These are phyloP conservation scores for Sesbania bispinosa DNA, from an alignment of 306 rosid species.

Conservation along the genomic window DNA sequence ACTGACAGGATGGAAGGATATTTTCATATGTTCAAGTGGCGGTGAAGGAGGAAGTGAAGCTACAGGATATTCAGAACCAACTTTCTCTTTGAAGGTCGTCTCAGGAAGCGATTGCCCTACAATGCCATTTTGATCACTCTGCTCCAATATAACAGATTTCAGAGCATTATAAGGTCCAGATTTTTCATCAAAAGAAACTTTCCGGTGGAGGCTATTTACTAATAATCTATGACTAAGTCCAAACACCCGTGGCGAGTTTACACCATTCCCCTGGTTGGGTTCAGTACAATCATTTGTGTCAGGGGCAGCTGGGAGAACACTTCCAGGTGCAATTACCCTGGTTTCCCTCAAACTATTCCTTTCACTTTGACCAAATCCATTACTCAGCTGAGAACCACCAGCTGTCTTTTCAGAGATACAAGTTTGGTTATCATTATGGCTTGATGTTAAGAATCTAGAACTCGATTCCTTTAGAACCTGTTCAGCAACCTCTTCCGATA, in stretches of 20 bases:
- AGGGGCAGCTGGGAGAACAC: conserved; percentile 30
- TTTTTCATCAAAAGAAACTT: conserved; percentile 50
- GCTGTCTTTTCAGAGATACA: conserved; percentile 24
- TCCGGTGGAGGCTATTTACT: conserved; percentile 61
- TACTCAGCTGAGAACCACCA: conserved; percentile 22
- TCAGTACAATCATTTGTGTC: conserved; percentile 40
- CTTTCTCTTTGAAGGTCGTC: conserved; percentile 41
- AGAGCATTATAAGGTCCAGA: conserved; percentile 39
- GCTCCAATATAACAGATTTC: conserved; percentile 47
- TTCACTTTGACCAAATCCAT: conserved; percentile 33
- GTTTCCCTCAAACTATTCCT: conserved; percentile 24
- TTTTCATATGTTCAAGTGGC: conserved; percentile 90
- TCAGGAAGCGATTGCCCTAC: conserved; percentile 34
- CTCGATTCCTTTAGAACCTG: conserved; percentile 34
- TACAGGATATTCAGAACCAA: conserved; percentile 40
- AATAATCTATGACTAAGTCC: conserved; percentile 76
- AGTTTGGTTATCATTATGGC: conserved; percentile 35
- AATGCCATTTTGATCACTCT: conserved; percentile 34
- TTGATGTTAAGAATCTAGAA: conserved; percentile 32
- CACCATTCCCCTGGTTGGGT: conserved; percentile 37
- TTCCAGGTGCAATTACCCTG: conserved; percentile 35
- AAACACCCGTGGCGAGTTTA: conserved; percentile 54
- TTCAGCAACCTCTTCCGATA: conserved; percentile 26
- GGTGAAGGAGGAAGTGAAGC: conserved; percentile 82
- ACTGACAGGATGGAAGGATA: conserved; percentile 76